These are phyloP conservation scores for Fusarium sp. DNA, from an alignment of 2,329 filamentous ascomycete genomes.

Conservation along the genomic window DNA sequence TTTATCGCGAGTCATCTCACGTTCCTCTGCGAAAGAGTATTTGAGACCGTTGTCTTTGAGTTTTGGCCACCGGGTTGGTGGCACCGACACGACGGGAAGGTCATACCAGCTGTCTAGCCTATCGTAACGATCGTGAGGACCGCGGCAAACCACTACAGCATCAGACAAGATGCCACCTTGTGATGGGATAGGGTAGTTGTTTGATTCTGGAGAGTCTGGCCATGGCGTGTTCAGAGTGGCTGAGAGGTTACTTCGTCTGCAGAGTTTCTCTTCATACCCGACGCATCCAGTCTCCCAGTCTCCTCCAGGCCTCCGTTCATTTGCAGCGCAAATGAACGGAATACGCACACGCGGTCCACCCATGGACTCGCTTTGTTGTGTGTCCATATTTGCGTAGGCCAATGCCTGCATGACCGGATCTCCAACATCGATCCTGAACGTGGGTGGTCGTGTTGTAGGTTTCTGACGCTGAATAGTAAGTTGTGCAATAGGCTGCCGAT, in stretches of 20 bases:
- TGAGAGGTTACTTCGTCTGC: slow-evolving; percentile 78
- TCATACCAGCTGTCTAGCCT: slow-evolving; percentile 65
- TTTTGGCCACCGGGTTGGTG: slow-evolving; percentile 78
- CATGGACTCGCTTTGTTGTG: slow-evolving; percentile 49
- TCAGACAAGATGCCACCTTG: slow-evolving; percentile 77
- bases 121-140: slow-evolving; percentile 73
- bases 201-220: slow-evolving; percentile 55
- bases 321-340: slow-evolving; percentile 78
- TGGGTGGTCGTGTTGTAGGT: slow-evolving; percentile 53
- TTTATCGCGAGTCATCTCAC: slow-evolving; percentile 77
- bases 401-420: slow-evolving; percentile 72
- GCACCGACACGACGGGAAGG: slow-evolving; percentile 78
- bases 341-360: slow-evolving; percentile 57
- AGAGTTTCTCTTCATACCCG: slow-evolving; percentile 72
- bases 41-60: slow-evolving; percentile 73
- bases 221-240: slow-evolving; percentile 73
- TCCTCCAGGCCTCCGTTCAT: slow-evolving; percentile 81
- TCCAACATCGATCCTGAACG: slow-evolving; percentile 63
- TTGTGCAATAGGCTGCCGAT: slow-evolving; percentile 61
- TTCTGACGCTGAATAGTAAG: slow-evolving; percentile 54
- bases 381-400: slow-evolving; percentile 61
- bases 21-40: slow-evolving; percentile 78
- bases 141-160: slow-evolving; percentile 78
- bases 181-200: slow-evolving; percentile 78
- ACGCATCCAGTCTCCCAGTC: slow-evolving; percentile 76